Base-by-base conservation (phyloP, 495 filamentous ascomycete genomes). In the Aspergillus biplanus region DNA sequence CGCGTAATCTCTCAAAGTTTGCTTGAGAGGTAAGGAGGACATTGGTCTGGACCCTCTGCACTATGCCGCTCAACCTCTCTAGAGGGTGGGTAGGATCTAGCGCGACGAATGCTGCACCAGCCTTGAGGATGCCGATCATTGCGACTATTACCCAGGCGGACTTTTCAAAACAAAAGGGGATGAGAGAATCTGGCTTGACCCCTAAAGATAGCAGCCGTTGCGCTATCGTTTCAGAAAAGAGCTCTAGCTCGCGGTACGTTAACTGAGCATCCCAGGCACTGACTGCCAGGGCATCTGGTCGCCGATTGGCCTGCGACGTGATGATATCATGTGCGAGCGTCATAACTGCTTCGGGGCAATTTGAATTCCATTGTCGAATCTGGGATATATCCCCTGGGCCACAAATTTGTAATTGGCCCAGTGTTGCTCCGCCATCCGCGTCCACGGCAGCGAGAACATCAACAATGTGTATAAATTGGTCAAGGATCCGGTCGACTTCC, bases 91-190 rank as follows among this genome's bases (percentile, higher is more conserved):
- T 15, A 5, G 46, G 46, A 48, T 48, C 16, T 6, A 48, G 46
- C 7, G 16, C 7, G 12, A 48, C 46, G 16, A 15, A 15, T 6
- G 46, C 46, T 5, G 12, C 46, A 5, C 46, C 46, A 15, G 46
- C 46, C 46, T 48, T 48, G 12, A 48, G 11, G 15, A 48, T 15
- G 7, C 7, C 6, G 16, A 48, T 39, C 35, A 39, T 12, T 12
- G 35, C 18, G 46, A 84, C 66, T 0, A 73, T 48, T 0, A 71
- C 70, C 72, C 73, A 80, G 3, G 62, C 60, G 0, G 77, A 78
- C 61, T 79, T 80, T 31, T 82, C 76, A n/a, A 83, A 74, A 54
- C 70, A 80, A 5, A 84, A 54, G 4, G 80, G 79, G 5, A 85
- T 76, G 4, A 78, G 12, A 6, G 50, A 37, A 12, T 73, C 70